Evolutionary conservation across 208 protist genomes (phyloP), one percentile per base, ranked within the genome.

Genomic region (Leishmania mexicana): DNA sequence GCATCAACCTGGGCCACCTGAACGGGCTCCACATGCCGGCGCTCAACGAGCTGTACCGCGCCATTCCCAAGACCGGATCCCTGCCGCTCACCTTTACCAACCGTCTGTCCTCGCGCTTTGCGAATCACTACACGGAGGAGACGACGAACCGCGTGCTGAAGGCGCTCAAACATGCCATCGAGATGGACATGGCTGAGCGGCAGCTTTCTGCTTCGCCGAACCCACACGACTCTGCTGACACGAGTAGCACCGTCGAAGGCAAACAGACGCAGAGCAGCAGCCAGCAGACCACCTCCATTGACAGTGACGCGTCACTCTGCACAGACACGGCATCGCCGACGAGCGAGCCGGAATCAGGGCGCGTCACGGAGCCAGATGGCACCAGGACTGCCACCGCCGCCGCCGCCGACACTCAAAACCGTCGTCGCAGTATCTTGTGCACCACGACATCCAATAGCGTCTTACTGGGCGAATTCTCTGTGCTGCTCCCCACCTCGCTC

Each of bases 1-100:
- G 92, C 65, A 83, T 97, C 2, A 82, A 89, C 45, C 85, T 97
- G 24, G 92, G 88, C 24, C 94, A 97, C 86, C 80, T 96, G 38
- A 87, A 84, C 60, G 87, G 90, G 19, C 80, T 97, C 65, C 91
- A 94, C 76, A 85, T 94, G 75, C 92, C 91, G 3, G 89, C 86
- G 8, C 86, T 97, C 51, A 78, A 90, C 28, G 88, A 95, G 79
- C 83, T 96, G 40, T 97, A 95, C 74, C 75, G 77, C 0, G 84
- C 83, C 57, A 89, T 96, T 38, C 85, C 83, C 11, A 67, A 51
- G 11, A 83, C 80, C 28, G 88, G 90, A 62, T 87, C 83, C 45
- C 80, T 97, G 53, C 89, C 90, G 24, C 76, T 93, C 54, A 93
- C 90, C 11, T 53, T 92, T 60, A 86, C 89, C 4, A 93, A 95